Evolutionary conservation across 768 basidiomycete species (phyloP).

Genomic region (Podaxis sp.): DNA sequence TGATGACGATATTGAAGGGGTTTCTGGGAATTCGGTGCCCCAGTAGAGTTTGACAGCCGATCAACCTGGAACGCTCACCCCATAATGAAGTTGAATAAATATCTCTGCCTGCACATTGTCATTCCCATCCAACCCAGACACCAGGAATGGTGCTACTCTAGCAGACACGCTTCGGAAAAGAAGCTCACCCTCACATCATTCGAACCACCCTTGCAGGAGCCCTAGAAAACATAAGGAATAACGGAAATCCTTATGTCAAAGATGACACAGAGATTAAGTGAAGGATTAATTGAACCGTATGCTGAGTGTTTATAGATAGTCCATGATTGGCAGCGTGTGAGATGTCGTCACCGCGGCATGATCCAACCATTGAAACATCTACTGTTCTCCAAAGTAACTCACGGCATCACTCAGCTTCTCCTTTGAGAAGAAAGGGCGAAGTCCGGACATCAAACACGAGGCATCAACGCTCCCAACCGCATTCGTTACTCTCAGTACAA

Average conservation of each 20-base stretch:
- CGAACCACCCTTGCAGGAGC: not conserved
- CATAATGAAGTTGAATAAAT: not conserved
- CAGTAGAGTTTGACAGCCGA: conserved; percentile 5
- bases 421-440: not conserved
- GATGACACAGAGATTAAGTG: not conserved
- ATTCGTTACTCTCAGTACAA: not conserved
- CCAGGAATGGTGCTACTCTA: not conserved
- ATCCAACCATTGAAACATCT: not conserved
- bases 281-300: not conserved
- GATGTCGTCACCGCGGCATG: conserved; percentile 9
- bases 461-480: not conserved
- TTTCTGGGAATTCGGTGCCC: not conserved
- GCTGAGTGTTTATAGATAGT: not conserved
- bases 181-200: not conserved
- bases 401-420: not conserved
- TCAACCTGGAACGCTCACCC: conserved; percentile 6
- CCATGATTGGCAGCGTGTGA: conserved; percentile 2
- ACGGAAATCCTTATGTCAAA: not conserved
- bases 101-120: not conserved
- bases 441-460: conserved; percentile 12
- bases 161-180: not conserved
- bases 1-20: not conserved
- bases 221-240: conserved; percentile 2
- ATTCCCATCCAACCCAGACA: not conserved
- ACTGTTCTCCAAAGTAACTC: not conserved